Evolutionary conservation across 441 rosid species (phyloP), one percentile per base, ranked within the genome.

Genomic region (Adansonia rubrostipa): DNA sequence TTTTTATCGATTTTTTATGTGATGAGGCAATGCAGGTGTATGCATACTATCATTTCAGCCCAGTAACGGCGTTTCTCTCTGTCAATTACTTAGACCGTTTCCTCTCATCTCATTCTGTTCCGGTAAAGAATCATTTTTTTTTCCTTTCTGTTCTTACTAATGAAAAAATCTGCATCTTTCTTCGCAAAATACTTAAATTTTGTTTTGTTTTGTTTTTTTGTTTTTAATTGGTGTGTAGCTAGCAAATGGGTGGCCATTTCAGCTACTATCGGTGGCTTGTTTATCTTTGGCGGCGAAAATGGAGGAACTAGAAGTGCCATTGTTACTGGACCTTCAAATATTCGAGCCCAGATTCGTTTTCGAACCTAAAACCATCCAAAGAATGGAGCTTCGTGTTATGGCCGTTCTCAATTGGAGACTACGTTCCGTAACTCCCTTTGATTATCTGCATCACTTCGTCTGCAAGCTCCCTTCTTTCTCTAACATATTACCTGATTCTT

Each of bases 281-380:
- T 84, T 92, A 78, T 92, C 95, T 47, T 79, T 93, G 74, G 95
- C 98, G 22, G 98, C 94, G 60, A 93, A 93, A 84, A 85, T 91
- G 84, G 97, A 89, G 85, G 98, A 93, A 78, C 76, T 83, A n/a
- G 71, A 82, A 48, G 92, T 89, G 61, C 98, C 97, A 63, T 24
- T 80, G 71, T 67, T 91, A 33, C 20, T 87, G 75, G 92, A 91
- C 87, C 89, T 93, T 69, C 95, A 93, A 81, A 75, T 88, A 9
- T 79, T 84, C 54, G 82, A 85, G 24, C 85, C 89, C 47, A 84
- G 83, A 79, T 86, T 86, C 87, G 66, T 84, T 44, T 90, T 86
- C 69, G 71, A 81, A 77, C 85, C 88, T 58, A 71, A 66, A 79
- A 88, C 84, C 36, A 77, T 90, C 19, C 92, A 82, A 77, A 73